Evolutionary conservation across 257 asterid genomes (phyloP).

Genomic region (Asclepias syriaca): DNA sequence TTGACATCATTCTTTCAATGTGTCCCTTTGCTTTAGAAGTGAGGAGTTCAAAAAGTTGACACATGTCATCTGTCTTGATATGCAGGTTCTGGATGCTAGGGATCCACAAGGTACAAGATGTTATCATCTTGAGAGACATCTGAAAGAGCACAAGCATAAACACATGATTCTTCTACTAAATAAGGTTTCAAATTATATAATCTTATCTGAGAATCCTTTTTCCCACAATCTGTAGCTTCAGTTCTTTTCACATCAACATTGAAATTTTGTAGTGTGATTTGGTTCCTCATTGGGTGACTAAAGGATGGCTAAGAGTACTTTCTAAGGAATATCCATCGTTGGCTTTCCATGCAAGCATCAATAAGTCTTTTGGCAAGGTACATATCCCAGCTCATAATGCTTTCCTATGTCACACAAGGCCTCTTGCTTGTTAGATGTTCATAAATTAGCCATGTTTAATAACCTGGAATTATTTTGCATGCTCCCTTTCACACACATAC

Average conservation of each 20-base stretch:
- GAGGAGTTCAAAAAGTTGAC: too few relatives aligned
- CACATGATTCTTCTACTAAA: conserved; percentile 84
- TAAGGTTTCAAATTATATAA: conserved; percentile 43
- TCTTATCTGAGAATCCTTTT: background rate
- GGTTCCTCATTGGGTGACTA: conserved; percentile 94
- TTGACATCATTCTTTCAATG: background rate
- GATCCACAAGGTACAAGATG: conserved; percentile 98
- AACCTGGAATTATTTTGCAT: background rate
- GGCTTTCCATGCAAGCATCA: conserved; percentile 94
- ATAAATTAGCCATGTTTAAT: background rate
- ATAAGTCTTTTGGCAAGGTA: conserved; percentile 98
- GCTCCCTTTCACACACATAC: background rate
- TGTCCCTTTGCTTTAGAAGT: background rate
- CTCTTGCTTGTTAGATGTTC: background rate
- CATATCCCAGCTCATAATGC: conserved; percentile 10
- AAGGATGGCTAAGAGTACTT: conserved; percentile 85
- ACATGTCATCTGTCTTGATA: background rate
- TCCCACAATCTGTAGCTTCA: background rate
- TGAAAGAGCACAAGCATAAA: conserved; percentile 86
- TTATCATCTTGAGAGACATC: conserved; percentile 91
- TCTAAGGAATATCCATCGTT: conserved; percentile 89
- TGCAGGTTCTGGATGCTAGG: conserved; percentile 93
- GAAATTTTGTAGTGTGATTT: conserved; percentile 62
- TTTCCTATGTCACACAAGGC: background rate
- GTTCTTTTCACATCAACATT: background rate